Conservation (phyloP, 306 rosid genomes). For the Geum urbanum region DNA sequence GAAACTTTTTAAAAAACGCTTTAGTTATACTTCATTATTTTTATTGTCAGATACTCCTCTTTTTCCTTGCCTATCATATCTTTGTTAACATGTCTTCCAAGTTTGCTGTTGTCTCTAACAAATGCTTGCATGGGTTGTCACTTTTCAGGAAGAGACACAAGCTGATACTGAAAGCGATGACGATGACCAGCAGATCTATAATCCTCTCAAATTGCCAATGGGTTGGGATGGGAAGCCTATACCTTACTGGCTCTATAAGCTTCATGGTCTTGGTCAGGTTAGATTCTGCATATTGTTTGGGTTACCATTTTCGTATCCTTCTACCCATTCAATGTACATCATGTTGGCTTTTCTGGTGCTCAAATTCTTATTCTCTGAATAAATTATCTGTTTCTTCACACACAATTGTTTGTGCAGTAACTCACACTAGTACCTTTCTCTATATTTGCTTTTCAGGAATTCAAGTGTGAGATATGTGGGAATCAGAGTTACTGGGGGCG, state of each 20-base stretch:
- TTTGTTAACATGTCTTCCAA: background rate
- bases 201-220: slow-evolving; percentile 98
- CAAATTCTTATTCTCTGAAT: background rate
- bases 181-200: slow-evolving; percentile 94
- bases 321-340: background rate
- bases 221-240: slow-evolving; percentile 99
- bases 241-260: slow-evolving; percentile 97
- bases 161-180: slow-evolving; percentile 93
- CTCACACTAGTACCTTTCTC: background rate
- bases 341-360: slow-evolving; percentile 2
- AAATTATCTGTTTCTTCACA: background rate
- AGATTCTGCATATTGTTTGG: background rate
- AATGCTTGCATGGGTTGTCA: slow-evolving; percentile 14
- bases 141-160: slow-evolving; percentile 78
- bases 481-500: slow-evolving; percentile 99
- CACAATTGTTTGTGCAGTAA: background rate
- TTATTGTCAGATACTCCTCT: background rate
- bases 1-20: background rate
- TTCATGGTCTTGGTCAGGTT: slow-evolving; percentile 99
- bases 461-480: slow-evolving; percentile 97
- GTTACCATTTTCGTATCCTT: background rate
- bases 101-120: background rate
- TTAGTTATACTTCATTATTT: background rate
- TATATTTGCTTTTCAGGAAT: slow-evolving; percentile 59
- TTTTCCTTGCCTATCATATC: background rate